Evolutionary conservation across 2,329 filamentous ascomycete species (phyloP).

Genomic region (Monilinia polystroma): DNA sequence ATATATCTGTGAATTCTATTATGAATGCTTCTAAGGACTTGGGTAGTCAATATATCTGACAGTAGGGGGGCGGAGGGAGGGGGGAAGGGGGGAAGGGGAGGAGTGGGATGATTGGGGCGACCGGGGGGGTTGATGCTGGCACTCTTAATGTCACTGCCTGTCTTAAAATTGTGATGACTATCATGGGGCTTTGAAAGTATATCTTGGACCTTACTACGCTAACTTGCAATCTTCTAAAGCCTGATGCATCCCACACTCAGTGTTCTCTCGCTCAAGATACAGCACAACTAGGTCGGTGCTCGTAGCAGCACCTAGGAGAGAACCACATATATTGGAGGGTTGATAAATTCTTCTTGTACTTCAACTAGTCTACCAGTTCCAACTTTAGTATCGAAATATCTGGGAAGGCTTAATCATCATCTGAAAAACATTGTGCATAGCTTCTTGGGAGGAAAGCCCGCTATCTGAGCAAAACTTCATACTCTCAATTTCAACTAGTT

Average conservation of each 20-base stretch:
- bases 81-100: no score
- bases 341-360: no score
- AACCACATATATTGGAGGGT: not conserved
- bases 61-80: no score
- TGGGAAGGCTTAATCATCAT: not conserved
- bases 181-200: fast-evolving
- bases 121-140: no score
- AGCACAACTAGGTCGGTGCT: not conserved
- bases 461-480: not conserved
- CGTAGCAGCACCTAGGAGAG: no score
- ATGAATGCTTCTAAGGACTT: not conserved
- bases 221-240: not conserved
- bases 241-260: not conserved
- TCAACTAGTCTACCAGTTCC: not conserved
- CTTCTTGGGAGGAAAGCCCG: not conserved
- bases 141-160: not conserved
- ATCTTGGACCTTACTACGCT: not conserved
- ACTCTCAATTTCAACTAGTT: not conserved
- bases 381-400: not conserved
- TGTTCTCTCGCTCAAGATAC: not conserved
- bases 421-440: not conserved
- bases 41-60: no score
- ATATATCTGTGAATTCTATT: not conserved
- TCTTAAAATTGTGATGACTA: fast-evolving
- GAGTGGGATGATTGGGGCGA: no score